Conservation (phyloP, 2,329 filamentous ascomycete genomes). For the Botrytis fabae region DNA sequence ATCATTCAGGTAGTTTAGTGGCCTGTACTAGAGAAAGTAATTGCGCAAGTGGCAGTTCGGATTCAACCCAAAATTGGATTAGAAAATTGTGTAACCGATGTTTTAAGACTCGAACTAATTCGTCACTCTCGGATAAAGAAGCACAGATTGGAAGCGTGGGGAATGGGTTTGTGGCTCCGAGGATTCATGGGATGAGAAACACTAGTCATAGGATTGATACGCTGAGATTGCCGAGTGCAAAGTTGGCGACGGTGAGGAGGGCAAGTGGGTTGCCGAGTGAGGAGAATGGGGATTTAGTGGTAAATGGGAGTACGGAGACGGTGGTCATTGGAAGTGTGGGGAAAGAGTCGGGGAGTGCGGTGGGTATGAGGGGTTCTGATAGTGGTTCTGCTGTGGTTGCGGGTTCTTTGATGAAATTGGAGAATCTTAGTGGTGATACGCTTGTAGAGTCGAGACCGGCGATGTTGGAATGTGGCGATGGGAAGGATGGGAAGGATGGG, state of each 20-base stretch:
- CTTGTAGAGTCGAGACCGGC: background rate
- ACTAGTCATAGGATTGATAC: constrained; percentile 16
- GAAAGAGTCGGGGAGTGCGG: too few relatives aligned
- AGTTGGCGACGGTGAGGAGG: constrained; percentile 14
- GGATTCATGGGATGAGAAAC: background rate
- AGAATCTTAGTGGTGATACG: constrained; percentile 5
- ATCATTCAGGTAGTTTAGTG: background rate
- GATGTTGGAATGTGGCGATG: background rate
- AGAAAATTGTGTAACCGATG: constrained; percentile 1
- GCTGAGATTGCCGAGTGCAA: constrained; percentile 8
- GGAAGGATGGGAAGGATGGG: background rate
- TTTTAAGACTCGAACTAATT: background rate
- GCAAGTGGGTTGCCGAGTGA: constrained; percentile 1
- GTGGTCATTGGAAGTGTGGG: constrained; percentile 12
- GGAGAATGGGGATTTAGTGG: background rate
- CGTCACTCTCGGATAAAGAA: background rate
- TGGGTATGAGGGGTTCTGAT: background rate
- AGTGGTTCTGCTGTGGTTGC: background rate
- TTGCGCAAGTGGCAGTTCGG: background rate
- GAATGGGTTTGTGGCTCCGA: background rate
- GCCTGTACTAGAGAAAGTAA: background rate
- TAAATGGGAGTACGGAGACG: background rate
- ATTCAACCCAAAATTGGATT: background rate
- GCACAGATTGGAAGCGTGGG: background rate
- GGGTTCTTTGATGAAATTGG: background rate